Percentiles rank a stretch among this genome's conserved stretches.
phyloP scores from a whole-genome alignment of 352 stramenopile species.

The Globisporangium irregulare region DNA sequence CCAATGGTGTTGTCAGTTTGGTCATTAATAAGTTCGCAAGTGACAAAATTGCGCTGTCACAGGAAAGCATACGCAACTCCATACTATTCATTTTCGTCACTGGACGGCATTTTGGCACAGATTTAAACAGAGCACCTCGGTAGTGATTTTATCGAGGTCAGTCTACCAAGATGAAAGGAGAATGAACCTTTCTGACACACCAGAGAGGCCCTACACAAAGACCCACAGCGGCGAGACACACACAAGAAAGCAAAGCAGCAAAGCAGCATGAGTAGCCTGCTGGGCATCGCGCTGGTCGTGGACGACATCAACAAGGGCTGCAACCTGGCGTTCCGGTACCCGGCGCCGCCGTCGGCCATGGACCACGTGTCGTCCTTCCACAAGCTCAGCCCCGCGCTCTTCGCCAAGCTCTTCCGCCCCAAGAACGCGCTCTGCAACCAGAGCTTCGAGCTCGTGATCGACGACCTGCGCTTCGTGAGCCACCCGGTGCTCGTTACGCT shows the following conservation, averaged over 20 bases:
- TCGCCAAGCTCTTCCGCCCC: conserved; percentile 85
- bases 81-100: too few relatives aligned
- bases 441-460: conserved; percentile 86
- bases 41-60: too few relatives aligned
- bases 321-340: conserved; percentile 85
- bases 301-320: conserved; percentile 89
- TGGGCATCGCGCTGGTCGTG: conserved; percentile 81
- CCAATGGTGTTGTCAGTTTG: too few relatives aligned
- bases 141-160: too few relatives aligned
- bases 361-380: conserved; percentile 67
- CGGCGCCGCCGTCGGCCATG: conserved; percentile 36
- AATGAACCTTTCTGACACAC: too few relatives aligned
- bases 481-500: conserved; percentile 76
- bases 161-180: too few relatives aligned
- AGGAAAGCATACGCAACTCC: too few relatives aligned
- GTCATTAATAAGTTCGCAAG: too few relatives aligned
- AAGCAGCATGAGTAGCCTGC: conserved; percentile 30
- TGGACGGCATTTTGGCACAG: too few relatives aligned
- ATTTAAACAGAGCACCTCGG: too few relatives aligned
- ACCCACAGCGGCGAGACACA: too few relatives aligned
- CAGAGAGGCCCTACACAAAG: too few relatives aligned
- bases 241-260: not conserved
- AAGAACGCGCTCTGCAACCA: conserved; percentile 88
- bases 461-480: conserved; percentile 84
- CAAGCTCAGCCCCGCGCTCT: conserved; percentile 59